phyloP scores from a whole-genome alignment of 371 early-diverging fungal genomes.

The Apophysomyces elegans region DNA sequence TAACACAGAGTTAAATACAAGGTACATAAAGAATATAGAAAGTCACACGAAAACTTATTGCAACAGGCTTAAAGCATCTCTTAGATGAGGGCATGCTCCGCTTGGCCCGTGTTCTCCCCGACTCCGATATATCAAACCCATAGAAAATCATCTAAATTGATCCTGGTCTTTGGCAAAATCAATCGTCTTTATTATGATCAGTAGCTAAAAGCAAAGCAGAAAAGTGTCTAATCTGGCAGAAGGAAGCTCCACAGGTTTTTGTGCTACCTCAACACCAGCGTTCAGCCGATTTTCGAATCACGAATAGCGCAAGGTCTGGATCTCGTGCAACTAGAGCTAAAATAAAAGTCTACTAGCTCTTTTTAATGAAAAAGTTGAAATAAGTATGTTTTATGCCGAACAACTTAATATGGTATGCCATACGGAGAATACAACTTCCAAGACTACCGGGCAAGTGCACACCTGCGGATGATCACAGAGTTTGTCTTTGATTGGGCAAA shows the following conservation, averaged over 20 bases:
- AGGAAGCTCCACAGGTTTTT: no score
- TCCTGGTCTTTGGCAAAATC: neutral
- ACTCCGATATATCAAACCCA: neutral
- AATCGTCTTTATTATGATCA: neutral
- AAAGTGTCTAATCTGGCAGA: no score
- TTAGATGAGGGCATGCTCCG: neutral
- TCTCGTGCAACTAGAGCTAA: slow-evolving; percentile 3
- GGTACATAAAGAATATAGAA: neutral
- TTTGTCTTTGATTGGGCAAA: no score
- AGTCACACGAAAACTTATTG: slow-evolving; percentile 1
- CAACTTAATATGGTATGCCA: no score
- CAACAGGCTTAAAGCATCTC: neutral
- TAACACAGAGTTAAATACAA: neutral
- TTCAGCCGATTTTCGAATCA: neutral
- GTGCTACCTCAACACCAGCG: no score
- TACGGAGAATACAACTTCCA: no score
- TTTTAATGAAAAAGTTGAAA: no score
- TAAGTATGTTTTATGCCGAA: no score
- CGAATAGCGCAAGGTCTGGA: neutral
- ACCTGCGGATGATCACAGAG: no score
- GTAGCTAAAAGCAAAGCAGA: neutral
- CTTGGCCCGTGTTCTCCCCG: slow-evolving; percentile 3
- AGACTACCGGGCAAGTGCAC: no score
- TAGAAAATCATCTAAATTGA: neutral
- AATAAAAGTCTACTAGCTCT: neutral